Evolutionary conservation across 2,329 filamentous ascomycete genomes (phyloP).

Genomic region (Cercospora citrullina): DNA sequence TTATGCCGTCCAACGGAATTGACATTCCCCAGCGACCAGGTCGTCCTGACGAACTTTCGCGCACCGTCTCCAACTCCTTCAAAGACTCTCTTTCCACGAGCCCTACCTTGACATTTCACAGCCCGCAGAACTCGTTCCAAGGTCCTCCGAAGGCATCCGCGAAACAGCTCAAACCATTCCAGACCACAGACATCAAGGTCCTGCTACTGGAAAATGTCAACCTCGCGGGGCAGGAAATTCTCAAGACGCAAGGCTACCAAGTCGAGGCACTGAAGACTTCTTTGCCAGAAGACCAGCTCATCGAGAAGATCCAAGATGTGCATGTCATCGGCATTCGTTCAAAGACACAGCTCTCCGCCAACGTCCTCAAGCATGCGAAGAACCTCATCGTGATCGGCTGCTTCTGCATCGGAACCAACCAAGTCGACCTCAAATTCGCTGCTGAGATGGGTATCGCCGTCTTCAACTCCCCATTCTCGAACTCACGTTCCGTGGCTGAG

Average conservation of each 20-base stretch:
- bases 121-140: slow-evolving; percentile 60
- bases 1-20: slow-evolving; percentile 38
- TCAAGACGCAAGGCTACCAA: slow-evolving; percentile 87
- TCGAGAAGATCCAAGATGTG: slow-evolving; percentile 96
- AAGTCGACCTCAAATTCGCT: slow-evolving; percentile 83
- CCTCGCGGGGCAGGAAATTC: slow-evolving; percentile 78
- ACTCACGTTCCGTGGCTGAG: slow-evolving; percentile 95
- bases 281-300: slow-evolving; percentile 86
- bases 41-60: slow-evolving; percentile 25
- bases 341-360: slow-evolving; percentile 89
- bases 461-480: slow-evolving; percentile 98
- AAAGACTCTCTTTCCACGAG: slow-evolving; percentile 67
- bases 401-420: slow-evolving; percentile 98
- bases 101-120: slow-evolving; percentile 72
- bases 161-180: slow-evolving; percentile 92
- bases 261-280: slow-evolving; percentile 90
- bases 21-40: slow-evolving; percentile 39
- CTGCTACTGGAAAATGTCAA: slow-evolving; percentile 96
- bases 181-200: slow-evolving; percentile 94
- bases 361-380: slow-evolving; percentile 83
- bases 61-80: slow-evolving; percentile 42
- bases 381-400: slow-evolving; percentile 95
- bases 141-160: slow-evolving; percentile 45
- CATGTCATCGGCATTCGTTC: slow-evolving; percentile 98
- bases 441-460: slow-evolving; percentile 87